Base-by-base conservation (phyloP, 2,329 filamentous ascomycete species). In the Nemania sp. region DNA sequence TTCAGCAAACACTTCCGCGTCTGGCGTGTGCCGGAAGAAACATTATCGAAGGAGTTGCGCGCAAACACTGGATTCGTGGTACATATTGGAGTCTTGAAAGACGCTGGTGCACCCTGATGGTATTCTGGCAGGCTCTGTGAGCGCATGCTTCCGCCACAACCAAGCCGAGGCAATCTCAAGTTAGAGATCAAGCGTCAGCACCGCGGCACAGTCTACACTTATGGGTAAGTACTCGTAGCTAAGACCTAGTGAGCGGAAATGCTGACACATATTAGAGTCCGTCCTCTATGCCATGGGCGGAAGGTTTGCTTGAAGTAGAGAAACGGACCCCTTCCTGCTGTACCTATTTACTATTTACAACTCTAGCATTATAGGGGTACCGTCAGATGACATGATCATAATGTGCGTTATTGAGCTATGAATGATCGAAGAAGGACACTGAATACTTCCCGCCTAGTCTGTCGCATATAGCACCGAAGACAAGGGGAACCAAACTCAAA, bases 61-160 rank as follows among this genome's bases (percentile, higher is more conserved):
- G 84, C 88, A 6, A 86, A 86, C 18, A 88, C 88, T 24, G 94
- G 94, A 5, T 97, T 97, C 80, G 89, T 93, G 32, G 88, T 98
- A 7, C 94, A 98, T 82, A 74, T 97, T 22, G 92, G 93, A 13
- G 78, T 94, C 24, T 80, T 94, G 69, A 84, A 82, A 62, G 69
- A 67, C 24, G 18, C 45, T 3, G 20, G 2, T 49, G 15, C 10
- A 5, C 63, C 51, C 22, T 66, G 56, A 68, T 52, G 0, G 7
- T 11, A 20, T 2, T 11, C 5, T 24, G 18, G 29, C 24, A n/a
- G 26, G 26, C 7, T 13, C 2, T 7, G n/a, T 27, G 29, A 45
- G 13, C 6, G 6, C 22, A n/a, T 13, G 2, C 6, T 13, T 10
- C 27, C 10, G 10, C 20, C 20, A 41, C 27, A 15, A 32, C 6